Evolutionary conservation across 1,284 basidiomycete species (phyloP), one percentile per base, ranked within the genome.

Genomic region (Moesziomyces antarcticus): DNA sequence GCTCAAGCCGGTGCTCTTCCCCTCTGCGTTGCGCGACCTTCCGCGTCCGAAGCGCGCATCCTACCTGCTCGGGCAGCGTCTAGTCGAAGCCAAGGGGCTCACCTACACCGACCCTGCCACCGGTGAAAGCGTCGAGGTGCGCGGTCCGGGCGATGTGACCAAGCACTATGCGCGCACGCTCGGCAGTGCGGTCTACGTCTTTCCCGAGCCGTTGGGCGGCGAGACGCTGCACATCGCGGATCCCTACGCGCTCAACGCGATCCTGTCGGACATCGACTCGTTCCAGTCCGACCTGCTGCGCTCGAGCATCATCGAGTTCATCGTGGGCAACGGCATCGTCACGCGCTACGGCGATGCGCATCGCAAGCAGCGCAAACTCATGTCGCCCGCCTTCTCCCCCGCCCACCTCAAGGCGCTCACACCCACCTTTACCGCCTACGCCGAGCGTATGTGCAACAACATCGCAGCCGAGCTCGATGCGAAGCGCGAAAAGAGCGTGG

Each of bases 371-470:
- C 62, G 77, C 44, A 69, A 65, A 44, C 52, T 81, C 25, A 76
- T 81, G 53, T 63, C 62, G 0, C 79, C 79, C 14, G 75, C 77
- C 3, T 81, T 81, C 46, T 70, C 77, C 1, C 68, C 72, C 4
- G 64, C 66, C 10, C 71, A 74, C 44, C 21, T 78, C 24, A 73
- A 71, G 50, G 59, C 64, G 5, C 46, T 78, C 35, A 68, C 63
- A 10, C 63, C 67, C 4, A 59, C 57, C n/a, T 69, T 81, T 21
- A 42, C 56, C 41, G 63, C 64, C 41, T 73, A 78, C 27, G 77
- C 71, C 21, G 63, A 73, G 16, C 24, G 50, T 3, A 72, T 81
- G 53, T 73, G 68, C n/a, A 7, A 33, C 27, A 77, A 79, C 56
- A 53, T 81, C 18, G 25, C 45, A 9, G 16, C 49, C 13, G 54